Evolutionary conservation across 257 asterid genomes (phyloP), one percentile per base, ranked within the genome.

Genomic region (Solanum corneliomulleri): DNA sequence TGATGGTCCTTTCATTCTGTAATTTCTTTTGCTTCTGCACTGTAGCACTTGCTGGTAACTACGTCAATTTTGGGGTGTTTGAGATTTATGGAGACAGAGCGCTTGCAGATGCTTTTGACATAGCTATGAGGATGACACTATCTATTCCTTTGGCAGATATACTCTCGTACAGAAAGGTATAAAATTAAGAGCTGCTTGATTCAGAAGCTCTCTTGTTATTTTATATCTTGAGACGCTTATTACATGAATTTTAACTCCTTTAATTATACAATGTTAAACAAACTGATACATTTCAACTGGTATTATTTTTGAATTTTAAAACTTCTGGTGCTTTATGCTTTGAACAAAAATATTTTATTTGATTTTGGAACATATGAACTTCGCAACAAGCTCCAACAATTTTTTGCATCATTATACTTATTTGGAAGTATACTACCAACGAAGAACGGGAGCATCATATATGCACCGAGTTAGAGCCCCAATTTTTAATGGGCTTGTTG

Each of bases 61-160:
- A 97, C 90, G 98, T 95, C 93, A 97, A 97, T 91, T 97, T 97
- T 87, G 99, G 99, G 21, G 99, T 97, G 84, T 97, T 97, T 86
- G 99, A 97, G 91, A 97, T 97, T 70, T 97, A 97, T 89, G 99
- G 99, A 16, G 99, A 97, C 90, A 93, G 99, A 92, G 98, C 99
- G 86, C 99, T 97, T 87, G 98, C 98, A 62, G 98, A 95, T 95
- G 99, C 96, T 69, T 96, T 95, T 88, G 99, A 95, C 90, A 92
- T 94, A 83, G 90, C 98, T 86, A 94, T 96, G 87, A 97, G 92
- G 95, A 93, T 97, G 99, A 92, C 94, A 3, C 90, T 95, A n/a
- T 93, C 98, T 78, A 91, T 97, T 91, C 98, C 99, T 29, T 90
- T 94, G 86, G 91, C 95, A 44, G 99, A 97, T 92, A 92, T 96